Base-by-base conservation (phyloP, 2,329 filamentous ascomycete species). In the Elsinoe arachidis region DNA sequence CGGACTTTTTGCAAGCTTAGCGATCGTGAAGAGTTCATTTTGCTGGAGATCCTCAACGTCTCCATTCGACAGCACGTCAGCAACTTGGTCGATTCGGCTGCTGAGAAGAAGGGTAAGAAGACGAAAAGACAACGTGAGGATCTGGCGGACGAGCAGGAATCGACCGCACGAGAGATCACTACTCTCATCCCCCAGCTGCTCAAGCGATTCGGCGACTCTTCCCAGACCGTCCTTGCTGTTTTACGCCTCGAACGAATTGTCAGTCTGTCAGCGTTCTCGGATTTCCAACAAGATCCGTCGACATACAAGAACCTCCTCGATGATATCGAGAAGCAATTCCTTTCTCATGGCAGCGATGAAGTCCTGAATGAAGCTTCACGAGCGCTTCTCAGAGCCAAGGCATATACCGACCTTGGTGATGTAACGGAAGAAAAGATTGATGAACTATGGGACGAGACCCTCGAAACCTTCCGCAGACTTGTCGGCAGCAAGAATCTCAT, bases 241-340 rank as follows among this genome's bases (percentile, higher is more conserved):
- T 78, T 99, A 21, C 84, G 90, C 33, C 76, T 99, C 43, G 89
- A 95, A 68, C 89, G 92, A 67, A 83, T 88, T 38, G 82, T 99
- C 19, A 88, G 96, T 63, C 79, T 96, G 1, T 87, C 92, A 39
- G 82, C 91, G 19, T 95, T 97, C 67, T 86, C 91, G 67, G 88
- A 95, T 66, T 76, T 97, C 37, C 86, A 91, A 54, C 90, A 96
- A 68, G 90, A 95, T 63, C 83, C 89, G 0, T 85, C 86, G 1
- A 86, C 84, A 1, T 95, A 95, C 67, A 82, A 85, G 5, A 83
- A 86, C 19, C 75, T 97, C 30, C 77, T 99, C 1, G 90, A 96
- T 63, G 91, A 96, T 66, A 90, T 97, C 64, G 90, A 88, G 70
- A 90, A 89, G 58, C 93, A 99, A 65, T 97, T 99, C 73, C 84